Evolutionary conservation across 148 eudicot species (phyloP).

Genomic region (Camellia granthamiana): DNA sequence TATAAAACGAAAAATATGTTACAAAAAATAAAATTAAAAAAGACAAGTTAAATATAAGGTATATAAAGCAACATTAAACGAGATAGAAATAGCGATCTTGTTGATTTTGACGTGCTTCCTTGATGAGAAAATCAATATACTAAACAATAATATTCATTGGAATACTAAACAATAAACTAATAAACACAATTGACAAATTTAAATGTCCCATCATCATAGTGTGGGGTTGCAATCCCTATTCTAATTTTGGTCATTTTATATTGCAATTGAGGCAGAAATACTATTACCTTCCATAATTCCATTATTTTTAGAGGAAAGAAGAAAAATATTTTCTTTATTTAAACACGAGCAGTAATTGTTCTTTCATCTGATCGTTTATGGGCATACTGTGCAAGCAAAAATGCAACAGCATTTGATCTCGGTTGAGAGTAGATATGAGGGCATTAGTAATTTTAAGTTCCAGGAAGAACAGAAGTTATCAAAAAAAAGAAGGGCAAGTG

Average conservation of each 20-base stretch:
- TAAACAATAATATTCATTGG: neutral
- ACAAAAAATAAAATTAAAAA: neutral
- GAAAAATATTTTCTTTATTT: neutral
- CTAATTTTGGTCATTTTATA: neutral
- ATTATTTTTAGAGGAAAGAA: neutral
- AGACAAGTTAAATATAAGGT: too few relatives aligned
- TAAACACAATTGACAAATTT: neutral
- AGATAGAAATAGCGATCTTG: conserved; percentile 2
- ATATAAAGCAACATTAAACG: neutral
- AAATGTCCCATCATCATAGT: neutral
- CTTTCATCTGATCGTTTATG: too few relatives aligned
- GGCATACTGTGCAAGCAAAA: too few relatives aligned
- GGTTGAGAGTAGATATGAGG: neutral
- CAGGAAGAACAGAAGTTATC: neutral
- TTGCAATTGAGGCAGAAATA: neutral
- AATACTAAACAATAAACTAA: neutral
- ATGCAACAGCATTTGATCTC: too few relatives aligned
- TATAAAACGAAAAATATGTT: neutral
- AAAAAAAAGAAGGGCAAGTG: neutral
- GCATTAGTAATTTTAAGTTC: neutral
- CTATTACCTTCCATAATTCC: too few relatives aligned
- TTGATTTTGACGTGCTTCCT: neutral
- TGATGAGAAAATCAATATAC: neutral
- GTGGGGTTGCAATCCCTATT: neutral
- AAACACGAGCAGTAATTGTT: neutral